Conservation (phyloP, 2,329 filamentous ascomycete genomes). For the Aspergillus alliaceus region DNA sequence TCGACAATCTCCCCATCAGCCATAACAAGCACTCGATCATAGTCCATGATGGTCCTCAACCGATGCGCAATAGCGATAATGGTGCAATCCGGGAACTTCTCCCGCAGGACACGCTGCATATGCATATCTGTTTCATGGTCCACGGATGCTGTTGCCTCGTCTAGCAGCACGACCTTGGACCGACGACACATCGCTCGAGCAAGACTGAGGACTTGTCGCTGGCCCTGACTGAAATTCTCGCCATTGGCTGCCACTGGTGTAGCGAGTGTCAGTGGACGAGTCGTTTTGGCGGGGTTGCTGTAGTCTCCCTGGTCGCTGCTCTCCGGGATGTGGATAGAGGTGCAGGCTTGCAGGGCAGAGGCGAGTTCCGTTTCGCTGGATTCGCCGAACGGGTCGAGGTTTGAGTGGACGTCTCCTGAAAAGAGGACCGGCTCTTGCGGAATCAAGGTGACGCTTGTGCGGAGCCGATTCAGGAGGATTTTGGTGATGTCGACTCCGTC, state of each 20-base stretch:
- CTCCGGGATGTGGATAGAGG: constrained; percentile 33
- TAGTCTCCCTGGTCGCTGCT: constrained; percentile 18
- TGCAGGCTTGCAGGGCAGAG: constrained; percentile 28
- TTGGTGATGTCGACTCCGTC: constrained; percentile 58
- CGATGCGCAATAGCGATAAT: constrained; percentile 68
- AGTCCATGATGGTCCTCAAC: constrained; percentile 63
- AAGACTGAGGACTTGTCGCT: constrained; percentile 63
- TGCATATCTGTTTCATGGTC: constrained; percentile 59
- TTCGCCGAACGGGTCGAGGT: constrained; percentile 59
- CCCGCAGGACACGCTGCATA: constrained; percentile 58
- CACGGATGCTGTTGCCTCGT: constrained; percentile 65
- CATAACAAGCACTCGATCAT: constrained; percentile 60
- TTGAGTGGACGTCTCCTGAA: constrained; percentile 57
- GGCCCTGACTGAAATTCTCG: constrained; percentile 51
- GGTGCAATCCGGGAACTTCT: constrained; percentile 54
- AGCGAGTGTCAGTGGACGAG: constrained; percentile 40
- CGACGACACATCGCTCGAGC: constrained; percentile 60
- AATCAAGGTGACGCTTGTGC: constrained; percentile 58
- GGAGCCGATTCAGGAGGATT: constrained; percentile 52
- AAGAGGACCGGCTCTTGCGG: constrained; percentile 62
- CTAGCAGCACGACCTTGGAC: constrained; percentile 59
- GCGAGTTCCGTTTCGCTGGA: constrained; percentile 51
- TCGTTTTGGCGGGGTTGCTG: constrained; percentile 5
- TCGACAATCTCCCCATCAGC: constrained; percentile 55
- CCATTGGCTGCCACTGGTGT: constrained; percentile 59